A percentile compares a stretch with the other conserved stretches of the same genome.
Conservation (phyloP, 495 filamentous ascomycete species). For the Chaetomium fimeti region DNA sequence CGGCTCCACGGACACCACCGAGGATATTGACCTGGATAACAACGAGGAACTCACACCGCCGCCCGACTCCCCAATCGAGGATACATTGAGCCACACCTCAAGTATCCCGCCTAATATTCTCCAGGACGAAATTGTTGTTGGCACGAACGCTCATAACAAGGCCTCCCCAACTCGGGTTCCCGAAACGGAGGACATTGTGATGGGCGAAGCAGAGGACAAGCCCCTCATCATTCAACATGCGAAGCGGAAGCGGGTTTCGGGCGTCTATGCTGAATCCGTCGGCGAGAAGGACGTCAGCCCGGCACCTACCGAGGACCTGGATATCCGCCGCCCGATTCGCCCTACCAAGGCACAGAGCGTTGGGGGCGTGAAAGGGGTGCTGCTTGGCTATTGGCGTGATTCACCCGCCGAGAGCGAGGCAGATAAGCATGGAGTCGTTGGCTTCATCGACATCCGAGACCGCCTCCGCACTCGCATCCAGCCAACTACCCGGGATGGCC, state of each 20-base stretch:
- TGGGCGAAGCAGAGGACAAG: slow-evolving; percentile 41
- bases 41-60: slow-evolving; percentile 32
- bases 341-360: slow-evolving; percentile 35
- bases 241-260: slow-evolving; percentile 52
- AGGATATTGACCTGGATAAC: not conserved
- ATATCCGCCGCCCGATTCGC: slow-evolving; percentile 18
- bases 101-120: slow-evolving; percentile 39
- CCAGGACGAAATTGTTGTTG: slow-evolving; percentile 50
- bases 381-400: slow-evolving; percentile 56
- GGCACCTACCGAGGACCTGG: slow-evolving; percentile 26
- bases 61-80: slow-evolving; percentile 28
- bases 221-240: slow-evolving; percentile 33
- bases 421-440: slow-evolving; percentile 52
- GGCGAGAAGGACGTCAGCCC: slow-evolving; percentile 35
- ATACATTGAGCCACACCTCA: slow-evolving; percentile 30
- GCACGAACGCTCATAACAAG: slow-evolving; percentile 38
- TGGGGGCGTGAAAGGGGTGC: slow-evolving; percentile 44
- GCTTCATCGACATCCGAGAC: slow-evolving; percentile 55
- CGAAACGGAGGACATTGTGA: slow-evolving; percentile 38
- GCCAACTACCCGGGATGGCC: slow-evolving; percentile 39
- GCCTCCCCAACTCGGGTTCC: slow-evolving; percentile 31
- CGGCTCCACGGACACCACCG: not conserved
- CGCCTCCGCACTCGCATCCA: slow-evolving; percentile 54
- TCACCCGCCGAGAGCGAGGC: slow-evolving; percentile 42
- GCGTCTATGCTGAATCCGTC: slow-evolving; percentile 41